Base-by-base conservation (phyloP, 208 protist genomes). In the Acanthamoeba healyi region DNA sequence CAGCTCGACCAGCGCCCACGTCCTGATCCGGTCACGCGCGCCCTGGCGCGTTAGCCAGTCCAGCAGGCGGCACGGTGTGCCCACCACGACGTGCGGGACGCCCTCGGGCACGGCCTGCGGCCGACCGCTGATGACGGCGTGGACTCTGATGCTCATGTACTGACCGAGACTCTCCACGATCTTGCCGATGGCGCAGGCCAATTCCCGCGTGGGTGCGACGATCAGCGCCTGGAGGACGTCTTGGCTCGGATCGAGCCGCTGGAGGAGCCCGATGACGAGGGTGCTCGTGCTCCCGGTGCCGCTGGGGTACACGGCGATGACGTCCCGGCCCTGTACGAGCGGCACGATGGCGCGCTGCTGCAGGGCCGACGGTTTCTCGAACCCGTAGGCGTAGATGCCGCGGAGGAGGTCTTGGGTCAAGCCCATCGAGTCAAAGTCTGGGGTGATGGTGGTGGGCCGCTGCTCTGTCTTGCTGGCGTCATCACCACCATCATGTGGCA, bases 211-310 rank as follows among this genome's bases (percentile, higher is more conserved):
- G 56, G 98, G 99, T n/a, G 98, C 98, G n/a, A 99, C 97, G 70
- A 99, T 97, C 49, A 99, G 97, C 44, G 98, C 98, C 97, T 99
- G 98, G 89, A 97, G 96, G 82, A 98, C 95, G 51, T 96, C 95
- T 82, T 97, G 92, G 61, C 94, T 96, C 94, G 98, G 97, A 96
- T 99, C 98, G 86, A 99, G 97, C 92, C 96, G 97, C 95, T 98
- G 98, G 14, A 99, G 97, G 38, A 98, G 96, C 63, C 98, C 98
- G 95, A 99, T 99, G 32, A 98, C 98, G 96, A 99, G 99, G 44
- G 99, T 99, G 49, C 99, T 99, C n/a, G 99, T 99, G 97, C 99
- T 99, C 90, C 99, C 99, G 49, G 98, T 98, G 94, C 98, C 98
- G 65, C 96, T 97, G 81, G 97, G 96, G 51, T 96, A 95, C 97